Conservation (phyloP, 495 filamentous ascomycete genomes). For the Xylaria telfairii region DNA sequence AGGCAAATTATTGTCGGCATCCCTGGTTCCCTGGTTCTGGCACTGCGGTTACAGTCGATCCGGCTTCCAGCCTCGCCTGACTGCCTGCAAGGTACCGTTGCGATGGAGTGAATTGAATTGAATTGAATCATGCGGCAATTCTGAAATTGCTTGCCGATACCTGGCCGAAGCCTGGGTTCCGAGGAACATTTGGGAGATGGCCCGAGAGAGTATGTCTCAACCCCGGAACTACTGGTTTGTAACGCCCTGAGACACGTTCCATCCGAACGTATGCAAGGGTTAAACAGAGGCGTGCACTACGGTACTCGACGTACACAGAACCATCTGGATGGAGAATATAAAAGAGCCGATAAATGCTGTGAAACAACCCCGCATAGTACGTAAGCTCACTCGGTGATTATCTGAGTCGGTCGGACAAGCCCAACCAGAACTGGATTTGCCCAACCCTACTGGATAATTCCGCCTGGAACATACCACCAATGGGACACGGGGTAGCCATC, state of each 20-base stretch:
- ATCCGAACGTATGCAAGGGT: neutral
- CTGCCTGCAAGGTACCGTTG: constrained; percentile 18
- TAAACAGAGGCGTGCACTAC: neutral
- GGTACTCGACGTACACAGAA: constrained; percentile 4
- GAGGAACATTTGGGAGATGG: neutral
- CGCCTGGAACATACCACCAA: neutral
- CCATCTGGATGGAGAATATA: neutral
- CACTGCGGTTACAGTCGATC: constrained; percentile 21
- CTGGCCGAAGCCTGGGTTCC: neutral
- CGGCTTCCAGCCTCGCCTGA: constrained; percentile 5
- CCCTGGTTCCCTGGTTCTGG: constrained; percentile 1
- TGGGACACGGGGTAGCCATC: neutral
- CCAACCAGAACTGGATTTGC: constrained; percentile 2
- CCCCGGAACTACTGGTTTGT: neutral
- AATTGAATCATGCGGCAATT: constrained; percentile 4
- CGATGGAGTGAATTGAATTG: neutral
- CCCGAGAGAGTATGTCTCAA: constrained; percentile 22
- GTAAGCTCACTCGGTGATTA: constrained; percentile 14
- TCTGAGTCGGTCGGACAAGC: neutral
- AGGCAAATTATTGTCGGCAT: neutral
- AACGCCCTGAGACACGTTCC: constrained; percentile 16
- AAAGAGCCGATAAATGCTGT: constrained; percentile 1
- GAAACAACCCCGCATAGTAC: constrained; percentile 22
- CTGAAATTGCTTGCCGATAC: neutral
- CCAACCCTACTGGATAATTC: neutral